Conservation (phyloP, 768 basidiomycete species). For the Mycena polygramma region DNA sequence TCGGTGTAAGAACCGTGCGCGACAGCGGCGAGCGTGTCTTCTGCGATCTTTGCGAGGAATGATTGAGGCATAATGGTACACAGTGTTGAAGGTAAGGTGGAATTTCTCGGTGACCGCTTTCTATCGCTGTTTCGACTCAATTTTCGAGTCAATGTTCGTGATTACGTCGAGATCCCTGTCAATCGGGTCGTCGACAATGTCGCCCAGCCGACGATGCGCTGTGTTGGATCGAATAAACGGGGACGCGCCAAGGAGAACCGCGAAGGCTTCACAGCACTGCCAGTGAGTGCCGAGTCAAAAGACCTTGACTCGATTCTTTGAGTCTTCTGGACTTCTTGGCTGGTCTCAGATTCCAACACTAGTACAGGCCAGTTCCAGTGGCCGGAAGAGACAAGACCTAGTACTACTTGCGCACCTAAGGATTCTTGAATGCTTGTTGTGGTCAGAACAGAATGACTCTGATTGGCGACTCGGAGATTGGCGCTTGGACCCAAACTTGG, state of each 20-base stretch:
- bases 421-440: too few relatives aligned
- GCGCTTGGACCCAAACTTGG: too few relatives aligned
- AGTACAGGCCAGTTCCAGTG: too few relatives aligned
- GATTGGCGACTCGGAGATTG: too few relatives aligned
- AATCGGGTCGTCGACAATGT: background rate
- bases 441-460: too few relatives aligned
- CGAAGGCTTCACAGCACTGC: too few relatives aligned
- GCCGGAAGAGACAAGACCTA: too few relatives aligned
- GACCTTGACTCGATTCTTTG: too few relatives aligned
- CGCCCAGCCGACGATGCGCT: background rate
- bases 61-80: slow-evolving; percentile 15
- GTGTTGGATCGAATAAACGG: background rate
- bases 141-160: slow-evolving; percentile 11
- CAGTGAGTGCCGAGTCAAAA: too few relatives aligned
- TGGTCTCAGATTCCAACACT: too few relatives aligned
- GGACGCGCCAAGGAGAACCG: background rate
- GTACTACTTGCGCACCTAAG: too few relatives aligned
- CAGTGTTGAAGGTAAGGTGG: background rate
- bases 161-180: slow-evolving; percentile 10
- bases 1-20: slow-evolving; percentile 52
- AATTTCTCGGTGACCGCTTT: background rate
- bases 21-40: slow-evolving; percentile 58
- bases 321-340: too few relatives aligned
- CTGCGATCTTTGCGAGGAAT: slow-evolving; percentile 51
- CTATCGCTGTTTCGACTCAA: background rate